A percentile compares a stretch with the other conserved stretches of the same genome.
Conservation (phyloP, 805 yeast genomes). For the Jamesozyma spencerorum region DNA sequence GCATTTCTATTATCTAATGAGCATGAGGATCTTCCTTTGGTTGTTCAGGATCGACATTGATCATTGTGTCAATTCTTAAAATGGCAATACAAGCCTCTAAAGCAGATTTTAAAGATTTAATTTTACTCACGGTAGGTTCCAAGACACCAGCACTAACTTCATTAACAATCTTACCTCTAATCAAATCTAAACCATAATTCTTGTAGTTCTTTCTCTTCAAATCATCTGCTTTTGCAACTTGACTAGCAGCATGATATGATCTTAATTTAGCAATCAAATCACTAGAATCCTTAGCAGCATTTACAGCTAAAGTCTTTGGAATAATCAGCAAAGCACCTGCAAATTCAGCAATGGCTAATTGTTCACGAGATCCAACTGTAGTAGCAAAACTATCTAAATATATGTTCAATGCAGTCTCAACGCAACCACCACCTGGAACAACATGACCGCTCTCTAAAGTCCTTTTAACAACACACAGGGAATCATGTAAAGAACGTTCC, state of each 20-base stretch:
- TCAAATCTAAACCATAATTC: slow-evolving; percentile 86
- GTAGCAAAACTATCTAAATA: slow-evolving; percentile 96
- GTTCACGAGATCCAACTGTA: slow-evolving; percentile 94
- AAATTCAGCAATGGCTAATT: slow-evolving; percentile 95
- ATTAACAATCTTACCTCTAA: slow-evolving; percentile 86
- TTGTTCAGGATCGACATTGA: slow-evolving; percentile 92
- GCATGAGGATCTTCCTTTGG: slow-evolving; percentile 87
- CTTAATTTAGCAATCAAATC: slow-evolving; percentile 92
- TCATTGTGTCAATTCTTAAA: slow-evolving; percentile 95
- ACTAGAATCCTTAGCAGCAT: slow-evolving; percentile 95
- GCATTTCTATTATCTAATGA: slow-evolving; percentile 35
- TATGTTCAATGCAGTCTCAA: slow-evolving; percentile 89
- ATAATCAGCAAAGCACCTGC: slow-evolving; percentile 82
- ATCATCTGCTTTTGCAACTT: slow-evolving; percentile 76
- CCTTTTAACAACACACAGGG: slow-evolving; percentile 88
- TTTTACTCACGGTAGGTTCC: slow-evolving; percentile 90
- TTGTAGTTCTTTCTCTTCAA: slow-evolving; percentile 74
- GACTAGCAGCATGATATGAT: slow-evolving; percentile 93
- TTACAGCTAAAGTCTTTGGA: slow-evolving; percentile 93
- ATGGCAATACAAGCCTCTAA: slow-evolving; percentile 97
- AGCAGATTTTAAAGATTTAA: slow-evolving; percentile 89
- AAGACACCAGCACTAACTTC: slow-evolving; percentile 77
- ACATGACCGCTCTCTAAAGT: slow-evolving; percentile 89
- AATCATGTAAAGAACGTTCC: slow-evolving; percentile 95
- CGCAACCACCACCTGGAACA: slow-evolving; percentile 99